Conservation (phyloP, 202 grass and related monocot genomes). For the Dendrocalamus latiflorus region DNA sequence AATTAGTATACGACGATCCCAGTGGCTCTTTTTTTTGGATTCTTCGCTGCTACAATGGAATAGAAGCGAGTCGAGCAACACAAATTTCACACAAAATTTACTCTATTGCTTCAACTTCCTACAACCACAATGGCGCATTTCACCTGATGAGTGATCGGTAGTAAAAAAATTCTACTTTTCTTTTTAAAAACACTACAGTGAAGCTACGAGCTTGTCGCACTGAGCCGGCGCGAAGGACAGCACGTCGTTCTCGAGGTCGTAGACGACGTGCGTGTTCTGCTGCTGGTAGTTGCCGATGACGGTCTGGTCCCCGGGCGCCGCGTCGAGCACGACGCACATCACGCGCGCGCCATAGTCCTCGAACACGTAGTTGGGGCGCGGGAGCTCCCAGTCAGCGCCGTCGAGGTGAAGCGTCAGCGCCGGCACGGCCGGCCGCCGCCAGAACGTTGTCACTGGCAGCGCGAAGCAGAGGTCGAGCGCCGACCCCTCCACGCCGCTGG, state of each 20-base stretch:
- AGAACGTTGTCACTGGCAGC: conserved; percentile 14
- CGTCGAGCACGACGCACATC: conserved; percentile 56
- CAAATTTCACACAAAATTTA: neutral
- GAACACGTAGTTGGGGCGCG: conserved; percentile 50
- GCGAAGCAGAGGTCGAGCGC: conserved; percentile 66
- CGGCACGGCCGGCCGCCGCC: conserved; percentile 38
- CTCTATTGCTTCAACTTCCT: neutral
- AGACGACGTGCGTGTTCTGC: conserved; percentile 69
- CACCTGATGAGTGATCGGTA: neutral
- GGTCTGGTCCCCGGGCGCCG: conserved; percentile 36
- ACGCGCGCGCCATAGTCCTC: conserved; percentile 33
- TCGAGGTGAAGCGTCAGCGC: conserved; percentile 63
- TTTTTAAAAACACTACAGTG: neutral
- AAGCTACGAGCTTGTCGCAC: conserved; percentile 48
- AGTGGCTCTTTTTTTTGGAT: too few relatives aligned
- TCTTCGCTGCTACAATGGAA: too few relatives aligned
- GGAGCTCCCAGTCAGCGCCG: conserved; percentile 64
- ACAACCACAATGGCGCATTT: neutral
- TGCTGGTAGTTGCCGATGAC: conserved; percentile 85
- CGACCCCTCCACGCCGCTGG: neutral
- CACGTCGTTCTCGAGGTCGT: conserved; percentile 46
- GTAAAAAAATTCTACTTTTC: neutral
- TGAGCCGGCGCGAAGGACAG: conserved; percentile 55
- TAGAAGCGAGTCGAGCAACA: neutral
- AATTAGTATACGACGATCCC: too few relatives aligned